These are phyloP conservation scores for Fusarium sp. DNA, from an alignment of 2,329 filamentous ascomycete species.

Conservation along the genomic window DNA sequence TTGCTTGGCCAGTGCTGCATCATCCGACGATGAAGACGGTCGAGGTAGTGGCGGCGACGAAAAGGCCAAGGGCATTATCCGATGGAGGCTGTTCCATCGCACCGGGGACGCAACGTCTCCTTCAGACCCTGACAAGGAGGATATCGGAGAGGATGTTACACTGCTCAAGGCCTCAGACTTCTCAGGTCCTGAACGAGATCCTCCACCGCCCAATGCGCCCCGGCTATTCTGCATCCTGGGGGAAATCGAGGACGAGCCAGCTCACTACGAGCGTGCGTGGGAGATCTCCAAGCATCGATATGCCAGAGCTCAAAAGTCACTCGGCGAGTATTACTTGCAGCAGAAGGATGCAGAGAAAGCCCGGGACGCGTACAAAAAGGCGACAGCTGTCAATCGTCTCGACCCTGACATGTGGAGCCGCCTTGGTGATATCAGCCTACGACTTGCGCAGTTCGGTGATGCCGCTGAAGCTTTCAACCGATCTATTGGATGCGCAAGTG, in stretches of 20 bases:
- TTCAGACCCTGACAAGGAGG: constrained; percentile 65
- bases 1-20: constrained; percentile 79
- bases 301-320: constrained; percentile 87
- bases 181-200: constrained; percentile 75
- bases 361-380: constrained; percentile 82
- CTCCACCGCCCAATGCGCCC: constrained; percentile 85
- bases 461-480: constrained; percentile 88
- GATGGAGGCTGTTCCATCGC: constrained; percentile 83
- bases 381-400: constrained; percentile 84
- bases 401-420: constrained; percentile 91
- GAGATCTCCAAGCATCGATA: constrained; percentile 85
- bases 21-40: constrained; percentile 71
- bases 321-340: constrained; percentile 84
- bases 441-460: constrained; percentile 81
- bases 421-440: constrained; percentile 88
- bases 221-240: constrained; percentile 94
- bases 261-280: constrained; percentile 90
- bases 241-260: constrained; percentile 83
- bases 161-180: constrained; percentile 69
- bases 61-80: constrained; percentile 83
- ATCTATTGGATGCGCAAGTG: constrained; percentile 76
- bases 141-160: constrained; percentile 66
- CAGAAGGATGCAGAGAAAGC: constrained; percentile 78
- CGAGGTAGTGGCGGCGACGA: constrained; percentile 77
- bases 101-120: constrained; percentile 57